Evolutionary conservation across 208 protist genomes (phyloP).

Genomic region (Phytomonas sp.): DNA sequence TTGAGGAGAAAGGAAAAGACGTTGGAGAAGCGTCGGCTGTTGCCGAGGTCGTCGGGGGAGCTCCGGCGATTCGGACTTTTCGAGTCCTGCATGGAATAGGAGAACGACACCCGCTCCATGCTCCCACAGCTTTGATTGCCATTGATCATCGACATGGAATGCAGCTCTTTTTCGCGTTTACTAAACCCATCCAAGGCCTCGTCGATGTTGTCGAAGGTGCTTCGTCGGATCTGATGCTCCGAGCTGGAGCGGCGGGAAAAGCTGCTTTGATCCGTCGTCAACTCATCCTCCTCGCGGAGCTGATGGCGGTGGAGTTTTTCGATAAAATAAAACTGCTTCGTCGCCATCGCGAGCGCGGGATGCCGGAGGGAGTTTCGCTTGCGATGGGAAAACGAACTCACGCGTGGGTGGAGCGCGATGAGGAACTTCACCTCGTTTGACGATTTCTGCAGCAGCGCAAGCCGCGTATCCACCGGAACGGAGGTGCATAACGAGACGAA

Average conservation of each 20-base stretch:
- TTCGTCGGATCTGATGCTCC: too few relatives aligned
- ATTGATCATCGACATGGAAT: too few relatives aligned
- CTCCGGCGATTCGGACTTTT: too few relatives aligned
- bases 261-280: background rate
- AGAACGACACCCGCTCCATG: too few relatives aligned
- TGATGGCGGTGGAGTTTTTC: constrained; percentile 15
- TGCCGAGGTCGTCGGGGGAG: too few relatives aligned
- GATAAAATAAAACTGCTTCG: constrained; percentile 51
- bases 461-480: constrained; percentile 43
- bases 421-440: constrained; percentile 66
- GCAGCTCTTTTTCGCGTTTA: too few relatives aligned
- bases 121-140: too few relatives aligned
- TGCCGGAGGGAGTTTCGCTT: constrained; percentile 64
- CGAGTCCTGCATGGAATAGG: too few relatives aligned
- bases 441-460: constrained; percentile 25
- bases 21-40: too few relatives aligned
- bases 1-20: too few relatives aligned
- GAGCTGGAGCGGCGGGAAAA: background rate
- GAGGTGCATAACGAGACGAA: constrained; percentile 57
- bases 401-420: constrained; percentile 51
- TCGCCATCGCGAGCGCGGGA: constrained; percentile 71
- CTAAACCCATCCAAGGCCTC: too few relatives aligned
- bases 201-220: too few relatives aligned
- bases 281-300: constrained; percentile 15
- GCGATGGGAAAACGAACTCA: constrained; percentile 65